Base-by-base conservation (phyloP, 2,329 filamentous ascomycete species). In the Cordyceps tenuipes region DNA sequence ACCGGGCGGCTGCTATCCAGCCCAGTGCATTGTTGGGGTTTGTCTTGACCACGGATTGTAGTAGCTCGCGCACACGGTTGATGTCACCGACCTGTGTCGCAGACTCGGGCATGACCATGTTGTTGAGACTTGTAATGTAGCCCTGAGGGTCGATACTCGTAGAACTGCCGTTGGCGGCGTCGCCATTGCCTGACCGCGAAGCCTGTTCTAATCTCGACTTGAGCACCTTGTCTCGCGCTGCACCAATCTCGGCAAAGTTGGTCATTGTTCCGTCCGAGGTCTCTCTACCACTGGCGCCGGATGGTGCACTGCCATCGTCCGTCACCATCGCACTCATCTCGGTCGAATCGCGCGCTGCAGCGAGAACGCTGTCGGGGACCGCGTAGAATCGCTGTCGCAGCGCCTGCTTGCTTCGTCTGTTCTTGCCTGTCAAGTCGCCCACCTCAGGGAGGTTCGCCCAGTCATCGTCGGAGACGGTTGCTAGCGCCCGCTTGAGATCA, bases 41-140 rank as follows among this genome's bases (percentile, higher is more conserved):
- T 8, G 93, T 97, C 75, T 94, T 95, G 71, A 96, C 95, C 51
- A 97, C 94, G 0, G 93, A 97, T 70, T 96, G 91, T n/a, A 99
- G 78, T 41, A 99, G 81, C 64, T 92, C 88, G 64, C 94, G 85
- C 19, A 95, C 94, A 73, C 94, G 88, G 70, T 96, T 96, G 71
- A 99, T 91, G 69, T 99, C 94, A 62, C 94, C 93, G 29, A 97
- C 89, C 67, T 92, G 89, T 5, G 90, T 84, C 68, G 95, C 90
- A 5, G 86, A 84, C 61, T 91, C 89, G 61, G 85, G 88, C 61
- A 91, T 77, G 70, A 92, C 88, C 56, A 89, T 88, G 72, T 90
- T 92, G 61, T 88, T 88, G 55, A 99, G 78, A 68, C 88, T 96
- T 0, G 95, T 99, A 55, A 99, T 86, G 71, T 99, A 99, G 31